Conservation (phyloP, 2,329 filamentous ascomycete genomes). For the Nectriaceae sp. region DNA sequence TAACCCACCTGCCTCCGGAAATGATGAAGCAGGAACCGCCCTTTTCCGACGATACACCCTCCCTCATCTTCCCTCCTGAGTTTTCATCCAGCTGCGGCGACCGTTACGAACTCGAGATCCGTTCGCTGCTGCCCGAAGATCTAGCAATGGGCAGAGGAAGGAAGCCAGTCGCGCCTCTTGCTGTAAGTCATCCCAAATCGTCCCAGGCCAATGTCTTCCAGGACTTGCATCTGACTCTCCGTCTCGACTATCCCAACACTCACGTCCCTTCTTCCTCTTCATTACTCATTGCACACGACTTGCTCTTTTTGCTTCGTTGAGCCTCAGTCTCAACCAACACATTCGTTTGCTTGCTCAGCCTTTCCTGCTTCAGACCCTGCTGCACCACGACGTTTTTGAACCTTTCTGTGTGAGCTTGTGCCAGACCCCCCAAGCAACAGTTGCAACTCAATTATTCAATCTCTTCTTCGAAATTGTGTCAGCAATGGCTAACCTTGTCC, state of each 20-base stretch:
- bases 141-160: slow-evolving; percentile 22
- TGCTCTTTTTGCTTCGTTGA: slow-evolving; percentile 29
- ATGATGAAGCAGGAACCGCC: too few relatives aligned
- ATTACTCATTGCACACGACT: slow-evolving; percentile 13
- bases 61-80: too few relatives aligned
- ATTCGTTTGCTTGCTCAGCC: slow-evolving; percentile 25
- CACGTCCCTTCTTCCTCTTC: slow-evolving; percentile 22
- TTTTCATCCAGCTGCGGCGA: too few relatives aligned
- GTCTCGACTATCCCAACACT: slow-evolving; percentile 10
- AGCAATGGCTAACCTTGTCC: slow-evolving; percentile 21
- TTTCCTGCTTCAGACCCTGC: slow-evolving; percentile 24
- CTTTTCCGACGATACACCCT: too few relatives aligned
- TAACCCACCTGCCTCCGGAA: background rate
- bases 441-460: too few relatives aligned
- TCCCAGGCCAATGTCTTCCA: background rate
- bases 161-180: slow-evolving; percentile 14
- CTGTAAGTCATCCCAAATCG: slow-evolving; percentile 16
- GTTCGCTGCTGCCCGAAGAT: slow-evolving; percentile 5
- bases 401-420: slow-evolving; percentile 1
- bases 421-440: too few relatives aligned
- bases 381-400: background rate
- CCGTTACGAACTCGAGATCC: too few relatives aligned
- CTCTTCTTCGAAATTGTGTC: too few relatives aligned
- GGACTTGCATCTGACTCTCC: slow-evolving; percentile 8
- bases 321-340: slow-evolving; percentile 15